Conservation (phyloP, 441 rosid genomes). For the Pelargonium fulgidum region DNA sequence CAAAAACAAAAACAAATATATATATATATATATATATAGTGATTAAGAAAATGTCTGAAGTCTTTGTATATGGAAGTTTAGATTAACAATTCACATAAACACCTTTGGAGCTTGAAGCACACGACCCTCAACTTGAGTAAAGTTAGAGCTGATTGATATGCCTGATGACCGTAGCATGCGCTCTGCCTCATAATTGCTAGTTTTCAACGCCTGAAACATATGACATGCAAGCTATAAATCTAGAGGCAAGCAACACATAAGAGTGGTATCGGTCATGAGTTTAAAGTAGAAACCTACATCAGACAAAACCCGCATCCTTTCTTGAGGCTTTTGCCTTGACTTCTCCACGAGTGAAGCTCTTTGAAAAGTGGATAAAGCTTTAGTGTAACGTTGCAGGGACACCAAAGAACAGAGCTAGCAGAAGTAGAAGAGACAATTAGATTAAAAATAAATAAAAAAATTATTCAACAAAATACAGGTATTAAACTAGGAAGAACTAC, state of each 20-base stretch:
- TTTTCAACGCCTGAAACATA: constrained; percentile 46
- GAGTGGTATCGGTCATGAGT: neutral
- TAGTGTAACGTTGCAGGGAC: constrained; percentile 73
- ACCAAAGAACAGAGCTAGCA: constrained; percentile 58
- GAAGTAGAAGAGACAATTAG: constrained; percentile 3
- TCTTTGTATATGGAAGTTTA: neutral
- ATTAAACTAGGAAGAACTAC: neutral
- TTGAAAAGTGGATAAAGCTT: constrained; percentile 51
- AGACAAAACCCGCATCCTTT: constrained; percentile 58
- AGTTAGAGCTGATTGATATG: constrained; percentile 43
- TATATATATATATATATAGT: no score
- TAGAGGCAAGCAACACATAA: neutral
- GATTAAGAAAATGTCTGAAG: neutral
- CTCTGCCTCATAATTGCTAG: constrained; percentile 53
- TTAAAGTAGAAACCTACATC: constrained; percentile 31
- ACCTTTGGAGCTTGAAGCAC: constrained; percentile 65
- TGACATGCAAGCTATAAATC: neutral
- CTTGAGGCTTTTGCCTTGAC: constrained; percentile 83
- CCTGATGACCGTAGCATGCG: constrained; percentile 66
- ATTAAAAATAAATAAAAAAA: neutral
- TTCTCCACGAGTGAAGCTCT: constrained; percentile 78
- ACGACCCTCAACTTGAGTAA: constrained; percentile 74
- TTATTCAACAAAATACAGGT: neutral
- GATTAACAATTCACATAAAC: constrained; percentile 7
- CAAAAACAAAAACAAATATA: no score